Base-by-base conservation (phyloP, 2,329 filamentous ascomycete species). In the Coleophoma eucalyptorum region DNA sequence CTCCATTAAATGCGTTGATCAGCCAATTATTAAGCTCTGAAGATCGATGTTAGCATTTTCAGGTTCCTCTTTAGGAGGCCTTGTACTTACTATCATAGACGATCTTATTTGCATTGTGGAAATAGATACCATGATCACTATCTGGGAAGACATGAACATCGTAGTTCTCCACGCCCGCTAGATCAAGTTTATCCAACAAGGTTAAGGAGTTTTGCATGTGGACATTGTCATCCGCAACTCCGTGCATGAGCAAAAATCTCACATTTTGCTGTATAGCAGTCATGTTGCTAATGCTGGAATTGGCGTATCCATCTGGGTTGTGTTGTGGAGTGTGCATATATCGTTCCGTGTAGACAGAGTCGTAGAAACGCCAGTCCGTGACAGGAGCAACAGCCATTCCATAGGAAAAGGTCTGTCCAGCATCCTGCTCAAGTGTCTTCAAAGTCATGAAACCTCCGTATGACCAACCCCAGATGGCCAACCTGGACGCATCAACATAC, bases 401-500 rank as follows among this genome's bases (percentile, higher is more conserved):
- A 67, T 99, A 99, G 57, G 86, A 86, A 74, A 97, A 99, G 0
- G 92, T 97, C 64, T 83, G 68, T 5, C 95, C 94, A 8, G 83
- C 93, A 66, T 99, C 94, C 55, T 83, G 80, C 74, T 99, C 94
- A 12, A 99, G 83, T 1, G 90, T 94, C 75, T 99, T 99, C 62
- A 99, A 79, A 5, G 94, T 90, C 76, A 89, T 89, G 75, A 96
- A 99, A 11, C 94, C 94, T 51, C 94, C 94, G 65, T 94, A 99
- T 56, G 90, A 96, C 94, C 94, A 99, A 44, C 94, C 94, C 94
- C 94, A 99, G 65, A 99, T 96, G 18, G 91, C 92, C 59, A 99
- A 82, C 49, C 89, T 83, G 6, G 83, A 77, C 21, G 80, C 75
- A 66, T 99, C 95, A 13, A 97, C 86, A 67, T 99, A 97, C 13